Evolutionary conservation across 352 stramenopile species (phyloP), one percentile per base, ranked within the genome.

Genomic region (Pythium aristosporum): DNA sequence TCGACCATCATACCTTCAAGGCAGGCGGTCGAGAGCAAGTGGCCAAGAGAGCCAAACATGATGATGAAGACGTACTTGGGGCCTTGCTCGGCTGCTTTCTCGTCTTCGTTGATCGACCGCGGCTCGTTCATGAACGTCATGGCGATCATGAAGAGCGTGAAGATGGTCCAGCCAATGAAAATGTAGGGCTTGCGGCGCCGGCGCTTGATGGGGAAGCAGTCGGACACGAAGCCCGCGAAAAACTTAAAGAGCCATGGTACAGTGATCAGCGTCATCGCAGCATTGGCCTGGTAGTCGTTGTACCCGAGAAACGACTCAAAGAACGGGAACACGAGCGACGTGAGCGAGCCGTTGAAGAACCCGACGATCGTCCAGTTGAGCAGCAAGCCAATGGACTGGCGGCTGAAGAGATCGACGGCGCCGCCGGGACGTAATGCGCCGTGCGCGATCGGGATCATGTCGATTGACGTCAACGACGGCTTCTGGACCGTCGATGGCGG

Each of bases 131-230:
- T 64, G 47, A 55, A 42, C 5, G 56, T 52, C 59, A 74, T 63
- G 11, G 58, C 51, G 36, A 63, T 11, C 62, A 74, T 65, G 30
- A 71, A 65, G 2, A 61, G 5, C 18, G 36, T 43, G 30, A 66
- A 54, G 13, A 63, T 51, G 15, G 44, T 20, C 61, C 55, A 72
- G 20, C 69, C 69, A 56, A 76, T 73, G 48, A 65, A 65, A 5
- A 76, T 71, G 44, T 76, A 76, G 15, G 69, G 65, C 61, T 76
- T 76, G 52, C 69, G 61, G 12, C 65, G 69, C 23, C 65, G 61
- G 25, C 67, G 58, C n/a, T 59, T 59, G 59, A 76, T 72, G 28
- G 69, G 52, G 39, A 71, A 52, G 32, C 42, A 61, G 48, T 76
- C 69, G 5, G 65, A 50, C 56, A 76, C n/a, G 49, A 76, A 73